These are phyloP conservation scores for Xylaria hypoxylon DNA, from an alignment of 2,329 filamentous ascomycete genomes.

Conservation along the genomic window DNA sequence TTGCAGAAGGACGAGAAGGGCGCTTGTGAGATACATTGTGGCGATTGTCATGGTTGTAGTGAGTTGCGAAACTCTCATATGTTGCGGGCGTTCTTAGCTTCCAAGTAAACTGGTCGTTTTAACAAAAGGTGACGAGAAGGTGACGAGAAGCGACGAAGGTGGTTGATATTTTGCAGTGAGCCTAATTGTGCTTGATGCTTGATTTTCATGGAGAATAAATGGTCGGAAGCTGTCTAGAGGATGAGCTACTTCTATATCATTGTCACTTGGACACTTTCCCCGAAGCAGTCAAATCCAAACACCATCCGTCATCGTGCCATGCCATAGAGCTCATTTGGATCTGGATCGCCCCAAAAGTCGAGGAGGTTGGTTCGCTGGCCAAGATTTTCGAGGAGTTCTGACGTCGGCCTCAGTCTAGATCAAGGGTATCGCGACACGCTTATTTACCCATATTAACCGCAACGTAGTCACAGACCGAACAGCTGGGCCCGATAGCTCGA, in stretches of 20 bases:
- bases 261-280: not conserved
- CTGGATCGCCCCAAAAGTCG: conserved; percentile 15
- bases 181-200: not conserved
- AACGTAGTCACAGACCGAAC: conserved; percentile 5
- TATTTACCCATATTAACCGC: conserved; percentile 37
- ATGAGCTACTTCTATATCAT: conserved; percentile 21
- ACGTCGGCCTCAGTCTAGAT: conserved; percentile 26
- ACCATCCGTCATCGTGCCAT: conserved; percentile 13
- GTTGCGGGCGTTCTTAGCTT: not conserved
- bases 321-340: not conserved
- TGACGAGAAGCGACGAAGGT: not conserved
- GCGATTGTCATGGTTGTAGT: not conserved
- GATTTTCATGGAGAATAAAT: not conserved
- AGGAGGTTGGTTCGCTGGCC: conserved; percentile 3
- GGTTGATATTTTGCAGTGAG: not conserved
- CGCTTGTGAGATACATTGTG: conserved; percentile 15
- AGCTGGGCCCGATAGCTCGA: conserved; percentile 4
- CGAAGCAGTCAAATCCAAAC: conserved; percentile 1
- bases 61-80: not conserved
- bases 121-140: not conserved
- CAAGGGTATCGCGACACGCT: conserved; percentile 2
- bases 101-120: not conserved
- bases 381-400: not conserved
- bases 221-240: not conserved
- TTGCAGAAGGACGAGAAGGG: conserved; percentile 14